Evolutionary conservation across 768 basidiomycete genomes (phyloP).

Genomic region (Mycena latifolia): DNA sequence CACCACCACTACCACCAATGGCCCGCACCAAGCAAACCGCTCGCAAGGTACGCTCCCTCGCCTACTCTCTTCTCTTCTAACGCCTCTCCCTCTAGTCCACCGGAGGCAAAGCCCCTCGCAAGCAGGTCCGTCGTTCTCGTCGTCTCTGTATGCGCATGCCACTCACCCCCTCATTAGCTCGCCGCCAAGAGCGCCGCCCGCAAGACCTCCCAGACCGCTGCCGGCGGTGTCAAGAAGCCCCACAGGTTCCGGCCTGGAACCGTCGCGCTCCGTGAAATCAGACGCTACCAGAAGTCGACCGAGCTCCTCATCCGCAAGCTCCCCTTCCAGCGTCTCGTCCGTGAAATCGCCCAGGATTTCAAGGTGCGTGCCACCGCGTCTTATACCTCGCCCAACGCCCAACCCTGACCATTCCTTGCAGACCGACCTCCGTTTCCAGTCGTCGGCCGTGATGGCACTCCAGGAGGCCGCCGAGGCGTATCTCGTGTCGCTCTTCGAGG

Average conservation of each 20-base stretch:
- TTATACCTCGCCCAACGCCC: neutral
- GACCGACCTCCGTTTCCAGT: conserved; percentile 81
- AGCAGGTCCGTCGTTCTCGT: conserved; percentile 42
- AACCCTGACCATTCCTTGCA: conserved; percentile 27
- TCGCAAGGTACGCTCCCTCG: conserved; percentile 20
- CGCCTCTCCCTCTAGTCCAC: conserved; percentile 26
- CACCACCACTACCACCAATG: conserved; percentile 22
- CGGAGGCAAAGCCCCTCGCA: conserved; percentile 53
- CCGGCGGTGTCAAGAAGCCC: conserved; percentile 61
- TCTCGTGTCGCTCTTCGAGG: conserved; percentile 82
- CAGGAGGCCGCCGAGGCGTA: conserved; percentile 89
- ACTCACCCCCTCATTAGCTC: conserved; percentile 2
- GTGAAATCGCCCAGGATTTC: conserved; percentile 75
- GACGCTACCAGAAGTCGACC: conserved; percentile 38
- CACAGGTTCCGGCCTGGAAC: conserved; percentile 38
- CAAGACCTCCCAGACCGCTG: conserved; percentile 41
- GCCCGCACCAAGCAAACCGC: conserved; percentile 40
- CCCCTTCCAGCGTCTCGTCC: conserved; percentile 55
- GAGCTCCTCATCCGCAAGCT: conserved; percentile 38
- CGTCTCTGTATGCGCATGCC: neutral
- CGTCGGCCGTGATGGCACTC: conserved; percentile 80
- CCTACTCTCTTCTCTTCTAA: neutral
- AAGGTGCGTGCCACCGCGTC: conserved; percentile 48
- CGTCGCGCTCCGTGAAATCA: conserved; percentile 37
- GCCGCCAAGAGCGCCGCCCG: conserved; percentile 27